phyloP scores from a whole-genome alignment of 129 eudicot genomes.

The Flaveria sonorensis region DNA sequence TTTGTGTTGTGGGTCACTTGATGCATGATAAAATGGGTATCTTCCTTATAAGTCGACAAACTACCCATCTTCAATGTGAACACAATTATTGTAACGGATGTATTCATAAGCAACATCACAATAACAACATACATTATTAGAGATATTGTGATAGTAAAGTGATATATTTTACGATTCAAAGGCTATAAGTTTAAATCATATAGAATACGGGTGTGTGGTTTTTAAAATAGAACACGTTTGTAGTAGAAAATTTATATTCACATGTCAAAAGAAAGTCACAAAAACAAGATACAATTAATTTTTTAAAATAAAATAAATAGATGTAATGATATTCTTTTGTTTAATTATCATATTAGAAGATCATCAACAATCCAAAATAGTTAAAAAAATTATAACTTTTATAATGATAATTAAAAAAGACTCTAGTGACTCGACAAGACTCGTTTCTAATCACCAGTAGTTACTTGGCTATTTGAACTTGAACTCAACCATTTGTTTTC shows the following conservation, averaged over 20 bases:
- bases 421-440: too few species aligned
- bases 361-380: neutral
- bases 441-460: too few species aligned
- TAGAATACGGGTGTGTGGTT: too few species aligned
- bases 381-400: neutral
- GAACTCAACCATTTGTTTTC: too few species aligned
- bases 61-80: constrained; percentile 26
- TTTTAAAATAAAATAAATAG: neutral
- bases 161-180: too few species aligned
- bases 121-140: neutral
- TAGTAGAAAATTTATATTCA: too few species aligned
- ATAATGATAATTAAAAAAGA: too few species aligned
- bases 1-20: neutral
- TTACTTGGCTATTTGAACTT: too few species aligned
- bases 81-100: constrained; percentile 14
- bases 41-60: constrained; percentile 33
- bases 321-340: neutral
- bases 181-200: too few species aligned
- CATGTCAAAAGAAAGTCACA: neutral
- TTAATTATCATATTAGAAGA: neutral
- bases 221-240: too few species aligned
- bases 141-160: too few species aligned
- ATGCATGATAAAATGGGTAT: constrained; percentile 21
- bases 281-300: neutral
- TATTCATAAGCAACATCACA: neutral